Percentiles rank a stretch among this genome's conserved stretches.
These are phyloP conservation scores for Luffa acutangula DNA, from an alignment of 306 rosid genomes.

Conservation along the genomic window DNA sequence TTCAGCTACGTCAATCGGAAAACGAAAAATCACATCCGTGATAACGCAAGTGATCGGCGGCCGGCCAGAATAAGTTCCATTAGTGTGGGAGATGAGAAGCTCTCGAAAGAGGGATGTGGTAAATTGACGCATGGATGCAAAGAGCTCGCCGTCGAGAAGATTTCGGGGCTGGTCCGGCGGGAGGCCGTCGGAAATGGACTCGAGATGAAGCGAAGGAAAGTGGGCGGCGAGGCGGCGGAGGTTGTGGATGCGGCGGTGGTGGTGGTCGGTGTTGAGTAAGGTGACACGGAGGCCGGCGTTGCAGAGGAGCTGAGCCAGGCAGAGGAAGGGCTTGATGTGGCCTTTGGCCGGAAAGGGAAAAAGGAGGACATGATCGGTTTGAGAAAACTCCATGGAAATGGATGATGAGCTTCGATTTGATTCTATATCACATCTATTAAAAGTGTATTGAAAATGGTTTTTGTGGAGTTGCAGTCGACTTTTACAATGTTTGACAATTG, in stretches of 20 bases:
- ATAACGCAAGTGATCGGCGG: constrained; percentile 19
- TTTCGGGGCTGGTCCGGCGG: not conserved
- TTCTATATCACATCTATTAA: not conserved
- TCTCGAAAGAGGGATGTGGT: constrained; percentile 24
- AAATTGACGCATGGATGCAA: not conserved
- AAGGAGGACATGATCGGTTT: constrained; percentile 12
- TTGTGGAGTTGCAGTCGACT: not conserved
- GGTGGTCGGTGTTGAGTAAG: constrained; percentile 31
- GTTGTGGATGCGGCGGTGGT: constrained; percentile 10
- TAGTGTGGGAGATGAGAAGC: constrained; percentile 1
- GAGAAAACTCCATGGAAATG: not conserved
- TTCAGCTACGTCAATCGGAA: constrained; percentile 19
- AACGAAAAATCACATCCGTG: constrained; percentile 24
- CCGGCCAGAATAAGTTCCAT: not conserved
- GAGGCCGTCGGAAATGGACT: constrained; percentile 28
- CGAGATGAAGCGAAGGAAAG: constrained; percentile 26
- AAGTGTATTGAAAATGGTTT: not conserved
- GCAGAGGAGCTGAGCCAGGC: constrained; percentile 33
- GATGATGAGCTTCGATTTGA: not conserved
- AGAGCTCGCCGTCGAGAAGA: constrained; percentile 1
- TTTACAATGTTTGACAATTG: not conserved
- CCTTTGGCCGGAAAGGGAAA: constrained; percentile 28
- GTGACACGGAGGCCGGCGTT: constrained; percentile 23
- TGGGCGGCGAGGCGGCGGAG: constrained; percentile 12
- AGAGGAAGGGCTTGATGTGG: constrained; percentile 35